These are phyloP conservation scores for Groenewaldozyma auringiensis DNA, from an alignment of 1,139 yeast genomes.

Conservation along the genomic window DNA sequence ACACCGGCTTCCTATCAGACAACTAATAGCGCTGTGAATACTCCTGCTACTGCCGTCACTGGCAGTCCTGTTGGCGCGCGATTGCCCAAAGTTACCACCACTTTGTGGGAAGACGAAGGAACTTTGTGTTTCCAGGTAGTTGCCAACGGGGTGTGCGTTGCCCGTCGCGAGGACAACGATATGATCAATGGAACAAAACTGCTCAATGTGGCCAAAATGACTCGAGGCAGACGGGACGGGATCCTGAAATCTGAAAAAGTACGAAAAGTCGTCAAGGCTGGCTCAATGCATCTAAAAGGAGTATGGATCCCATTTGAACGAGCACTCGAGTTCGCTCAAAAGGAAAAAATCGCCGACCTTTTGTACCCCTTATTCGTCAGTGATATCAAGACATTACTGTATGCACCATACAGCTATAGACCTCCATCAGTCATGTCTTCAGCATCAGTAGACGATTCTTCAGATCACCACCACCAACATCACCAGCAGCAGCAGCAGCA, in stretches of 20 bases:
- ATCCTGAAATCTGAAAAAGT: slow-evolving; percentile 77
- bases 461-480: slow-evolving; percentile 10
- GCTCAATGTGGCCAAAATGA: slow-evolving; percentile 84
- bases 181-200: slow-evolving; percentile 93
- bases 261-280: slow-evolving; percentile 85
- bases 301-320: slow-evolving; percentile 96
- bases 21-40: neutral
- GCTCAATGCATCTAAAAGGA: slow-evolving; percentile 92
- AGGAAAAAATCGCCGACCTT: slow-evolving; percentile 73
- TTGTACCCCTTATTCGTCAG: slow-evolving; percentile 81
- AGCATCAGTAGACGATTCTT: slow-evolving; percentile 1
- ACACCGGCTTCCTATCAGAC: neutral
- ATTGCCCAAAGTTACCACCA: slow-evolving; percentile 73
- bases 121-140: slow-evolving; percentile 91
- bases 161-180: slow-evolving; percentile 80
- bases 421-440: slow-evolving; percentile 1
- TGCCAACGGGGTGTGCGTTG: slow-evolving; percentile 80
- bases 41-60: neutral
- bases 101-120: slow-evolving; percentile 94
- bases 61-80: neutral
- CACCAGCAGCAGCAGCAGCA: slow-evolving; percentile 13
- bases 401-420: slow-evolving; percentile 14
- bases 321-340: slow-evolving; percentile 78
- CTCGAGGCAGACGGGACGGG: slow-evolving; percentile 93
- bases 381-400: slow-evolving; percentile 49